A percentile compares a stretch with the other conserved stretches of the same genome.
Conservation (phyloP, 176 grass and related monocot genomes). For the Oryza meridionalis region DNA sequence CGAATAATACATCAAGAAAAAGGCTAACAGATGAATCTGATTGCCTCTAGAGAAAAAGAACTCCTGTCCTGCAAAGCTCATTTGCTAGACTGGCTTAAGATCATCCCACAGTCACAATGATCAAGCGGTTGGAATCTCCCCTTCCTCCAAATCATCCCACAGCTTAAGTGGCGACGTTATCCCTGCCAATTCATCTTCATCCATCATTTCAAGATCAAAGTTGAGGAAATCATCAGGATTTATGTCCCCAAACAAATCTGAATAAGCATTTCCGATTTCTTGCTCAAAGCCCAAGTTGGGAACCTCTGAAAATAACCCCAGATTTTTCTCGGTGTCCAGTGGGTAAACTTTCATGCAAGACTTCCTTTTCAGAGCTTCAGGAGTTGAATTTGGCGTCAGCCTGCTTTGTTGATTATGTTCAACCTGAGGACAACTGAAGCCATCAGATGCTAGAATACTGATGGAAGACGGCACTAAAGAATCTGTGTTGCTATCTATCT, state of each 20-base stretch:
- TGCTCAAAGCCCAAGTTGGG: conserved; percentile 63
- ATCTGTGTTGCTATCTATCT: conserved; percentile 21
- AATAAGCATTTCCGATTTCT: conserved; percentile 64
- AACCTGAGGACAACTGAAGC: not conserved
- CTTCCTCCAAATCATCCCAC: conserved; percentile 70
- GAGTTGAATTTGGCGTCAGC: conserved; percentile 22
- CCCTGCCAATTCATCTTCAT: conserved; percentile 14
- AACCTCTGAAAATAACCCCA: conserved; percentile 4
- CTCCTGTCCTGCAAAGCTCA: not conserved
- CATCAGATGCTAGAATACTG: conserved; percentile 24
- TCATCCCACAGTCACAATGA: conserved; percentile 29
- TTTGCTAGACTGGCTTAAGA: not conserved
- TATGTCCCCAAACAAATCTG: conserved; percentile 70
- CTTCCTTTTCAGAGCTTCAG: conserved; percentile 44
- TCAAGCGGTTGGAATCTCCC: conserved; percentile 60
- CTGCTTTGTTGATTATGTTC: conserved; percentile 23
- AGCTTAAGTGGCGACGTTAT: conserved; percentile 1
- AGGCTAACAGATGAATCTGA: not conserved
- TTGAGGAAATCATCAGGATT: conserved; percentile 72
- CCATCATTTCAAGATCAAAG: conserved; percentile 51
- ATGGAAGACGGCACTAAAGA: not conserved
- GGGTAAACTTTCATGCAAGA: conserved; percentile 46
- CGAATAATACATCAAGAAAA: not conserved
- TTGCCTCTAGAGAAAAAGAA: not conserved
- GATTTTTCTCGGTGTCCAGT: not conserved